A percentile compares a stretch with the other conserved stretches of the same genome.
phyloP scores from a whole-genome alignment of 2,329 filamentous ascomycete genomes.

The Colletotrichum musicola region DNA sequence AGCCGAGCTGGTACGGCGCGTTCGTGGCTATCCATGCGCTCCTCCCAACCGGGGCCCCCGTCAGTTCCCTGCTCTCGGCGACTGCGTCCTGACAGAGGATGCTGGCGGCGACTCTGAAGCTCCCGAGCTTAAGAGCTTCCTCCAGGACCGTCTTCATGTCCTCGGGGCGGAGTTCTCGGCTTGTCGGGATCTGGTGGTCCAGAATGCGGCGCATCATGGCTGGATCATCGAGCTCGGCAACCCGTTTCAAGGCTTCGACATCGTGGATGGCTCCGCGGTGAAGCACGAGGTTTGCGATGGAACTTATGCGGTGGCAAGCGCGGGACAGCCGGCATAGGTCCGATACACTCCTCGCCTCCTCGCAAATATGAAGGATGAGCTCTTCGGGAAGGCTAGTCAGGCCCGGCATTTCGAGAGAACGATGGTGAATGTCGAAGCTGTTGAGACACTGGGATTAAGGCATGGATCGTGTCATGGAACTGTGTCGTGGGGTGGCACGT shows the following conservation, averaged over 20 bases:
- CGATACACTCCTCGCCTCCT: neutral
- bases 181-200: neutral
- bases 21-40: neutral
- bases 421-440: no score
- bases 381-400: neutral
- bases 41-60: fast-evolving
- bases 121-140: neutral
- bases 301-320: neutral
- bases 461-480: no score
- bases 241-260: neutral
- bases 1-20: neutral
- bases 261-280: neutral
- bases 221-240: neutral
- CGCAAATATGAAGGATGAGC: neutral
- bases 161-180: neutral
- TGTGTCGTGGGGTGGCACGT: no score
- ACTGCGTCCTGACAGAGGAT: neutral
- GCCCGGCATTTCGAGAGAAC: neutral
- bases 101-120: neutral
- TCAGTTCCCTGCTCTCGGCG: neutral
- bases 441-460: no score
- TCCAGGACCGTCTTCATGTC: neutral
- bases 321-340: neutral
- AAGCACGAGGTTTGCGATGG: neutral
- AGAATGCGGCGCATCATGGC: neutral